A percentile compares a stretch with the other conserved stretches of the same genome.
Evolutionary conservation across 1,139 yeast species (phyloP).

Genomic region (Yarrowia galli): DNA sequence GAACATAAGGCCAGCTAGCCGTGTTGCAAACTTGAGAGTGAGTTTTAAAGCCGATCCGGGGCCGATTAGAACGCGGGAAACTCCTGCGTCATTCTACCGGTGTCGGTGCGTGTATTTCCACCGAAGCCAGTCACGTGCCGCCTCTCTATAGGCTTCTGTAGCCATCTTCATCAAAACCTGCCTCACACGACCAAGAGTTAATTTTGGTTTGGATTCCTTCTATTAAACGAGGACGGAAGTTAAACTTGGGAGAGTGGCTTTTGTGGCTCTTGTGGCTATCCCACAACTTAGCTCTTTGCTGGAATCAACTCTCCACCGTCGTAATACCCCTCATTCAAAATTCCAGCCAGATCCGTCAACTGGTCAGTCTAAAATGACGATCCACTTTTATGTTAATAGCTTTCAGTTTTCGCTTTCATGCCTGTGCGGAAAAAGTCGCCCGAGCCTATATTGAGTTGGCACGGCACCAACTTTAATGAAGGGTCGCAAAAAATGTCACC

Average conservation of each 20-base stretch:
- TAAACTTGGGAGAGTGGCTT: neutral
- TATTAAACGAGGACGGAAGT: slow-evolving; percentile 11
- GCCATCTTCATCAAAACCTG: neutral
- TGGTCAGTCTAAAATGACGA: neutral
- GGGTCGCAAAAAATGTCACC: no score
- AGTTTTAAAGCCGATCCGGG: slow-evolving; percentile 10
- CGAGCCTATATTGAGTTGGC: slow-evolving; percentile 1
- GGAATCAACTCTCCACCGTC: no score
- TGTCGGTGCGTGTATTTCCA: neutral
- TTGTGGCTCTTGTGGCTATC: no score
- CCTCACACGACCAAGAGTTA: slow-evolving; percentile 14
- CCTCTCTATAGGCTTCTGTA: neutral
- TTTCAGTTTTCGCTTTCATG: neutral
- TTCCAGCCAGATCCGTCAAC: neutral
- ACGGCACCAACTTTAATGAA: slow-evolving; percentile 35
- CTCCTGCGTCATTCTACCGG: neutral
- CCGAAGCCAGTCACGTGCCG: neutral
- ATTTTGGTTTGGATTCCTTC: neutral
- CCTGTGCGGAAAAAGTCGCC: neutral
- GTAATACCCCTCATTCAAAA: neutral
- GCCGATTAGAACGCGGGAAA: neutral
- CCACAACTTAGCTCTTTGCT: neutral
- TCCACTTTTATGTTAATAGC: neutral
- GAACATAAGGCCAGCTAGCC: slow-evolving; percentile 21
- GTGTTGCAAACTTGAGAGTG: neutral